These are phyloP conservation scores for Pochonia chlamydosporia DNA, from an alignment of 2,329 filamentous ascomycete genomes.

Conservation along the genomic window DNA sequence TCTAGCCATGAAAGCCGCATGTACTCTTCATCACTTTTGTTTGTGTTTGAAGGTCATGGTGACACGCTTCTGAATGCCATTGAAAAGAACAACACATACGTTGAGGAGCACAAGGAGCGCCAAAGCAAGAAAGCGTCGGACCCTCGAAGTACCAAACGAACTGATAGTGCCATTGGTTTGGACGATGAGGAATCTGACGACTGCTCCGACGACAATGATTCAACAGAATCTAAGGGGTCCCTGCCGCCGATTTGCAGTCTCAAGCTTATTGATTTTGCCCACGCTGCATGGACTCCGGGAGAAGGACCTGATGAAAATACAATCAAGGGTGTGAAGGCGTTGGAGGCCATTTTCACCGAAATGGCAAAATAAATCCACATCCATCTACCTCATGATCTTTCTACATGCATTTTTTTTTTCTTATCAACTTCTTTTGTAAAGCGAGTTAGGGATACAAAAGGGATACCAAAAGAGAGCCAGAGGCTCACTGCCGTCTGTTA, in stretches of 20 bases:
- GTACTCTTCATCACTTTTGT: conserved; percentile 58
- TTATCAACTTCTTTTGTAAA: too few species aligned
- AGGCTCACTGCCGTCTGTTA: neutral
- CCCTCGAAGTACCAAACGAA: conserved; percentile 35
- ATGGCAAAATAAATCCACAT: conserved; percentile 35
- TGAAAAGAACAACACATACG: conserved; percentile 44
- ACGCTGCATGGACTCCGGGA: conserved; percentile 78
- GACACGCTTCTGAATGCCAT: conserved; percentile 45
- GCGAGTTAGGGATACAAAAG: neutral
- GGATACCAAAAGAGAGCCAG: neutral
- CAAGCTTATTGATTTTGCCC: conserved; percentile 95
- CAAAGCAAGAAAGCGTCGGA: too few species aligned
- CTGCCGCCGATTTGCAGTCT: conserved; percentile 67
- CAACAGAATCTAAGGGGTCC: conserved; percentile 36
- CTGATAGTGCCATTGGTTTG: conserved; percentile 51
- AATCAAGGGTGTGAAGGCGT: conserved; percentile 66
- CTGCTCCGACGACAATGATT: conserved; percentile 43
- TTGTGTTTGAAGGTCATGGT: conserved; percentile 60
- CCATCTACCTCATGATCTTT: neutral
- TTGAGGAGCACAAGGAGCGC: conserved; percentile 43
- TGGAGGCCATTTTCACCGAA: conserved; percentile 65
- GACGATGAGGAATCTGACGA: conserved; percentile 32
- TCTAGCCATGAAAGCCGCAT: conserved; percentile 53
- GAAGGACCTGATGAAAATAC: conserved; percentile 82
- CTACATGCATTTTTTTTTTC: neutral